Percentiles rank a stretch among this genome's conserved stretches.
These are phyloP conservation scores for Aspergillus brunneoviolaceus DNA, from an alignment of 2,329 filamentous ascomycete genomes.

Conservation along the genomic window DNA sequence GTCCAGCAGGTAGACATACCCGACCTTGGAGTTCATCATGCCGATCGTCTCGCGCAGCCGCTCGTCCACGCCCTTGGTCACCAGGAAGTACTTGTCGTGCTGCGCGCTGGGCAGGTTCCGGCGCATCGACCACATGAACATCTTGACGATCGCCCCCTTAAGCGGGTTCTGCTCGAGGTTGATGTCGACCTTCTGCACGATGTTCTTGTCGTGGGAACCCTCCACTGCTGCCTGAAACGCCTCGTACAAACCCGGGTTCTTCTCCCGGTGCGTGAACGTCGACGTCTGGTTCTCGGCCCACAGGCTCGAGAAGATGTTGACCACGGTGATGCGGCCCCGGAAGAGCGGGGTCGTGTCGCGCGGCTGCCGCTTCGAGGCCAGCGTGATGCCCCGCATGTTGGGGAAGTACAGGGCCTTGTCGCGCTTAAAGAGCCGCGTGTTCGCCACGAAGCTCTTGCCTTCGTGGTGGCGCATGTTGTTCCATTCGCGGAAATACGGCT, in stretches of 20 bases:
- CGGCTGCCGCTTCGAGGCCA: constrained; percentile 57
- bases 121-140: constrained; percentile 55
- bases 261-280: constrained; percentile 65
- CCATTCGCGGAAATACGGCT: constrained; percentile 97
- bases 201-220: constrained; percentile 30
- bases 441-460: constrained; percentile 89
- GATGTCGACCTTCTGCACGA: constrained; percentile 75
- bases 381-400: constrained; percentile 79
- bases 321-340: constrained; percentile 70
- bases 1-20: constrained; percentile 91
- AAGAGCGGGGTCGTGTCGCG: constrained; percentile 75
- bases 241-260: constrained; percentile 69
- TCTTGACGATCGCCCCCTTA: constrained; percentile 56
- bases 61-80: constrained; percentile 57
- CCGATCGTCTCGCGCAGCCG: constrained; percentile 60
- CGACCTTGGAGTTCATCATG: constrained; percentile 84
- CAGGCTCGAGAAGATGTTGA: constrained; percentile 75
- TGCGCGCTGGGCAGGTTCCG: constrained; percentile 49
- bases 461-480: constrained; percentile 76
- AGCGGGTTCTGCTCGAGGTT: constrained; percentile 83
- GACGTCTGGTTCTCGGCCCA: constrained; percentile 83
- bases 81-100: constrained; percentile 60
- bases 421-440: constrained; percentile 76
- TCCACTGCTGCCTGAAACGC: constrained; percentile 52
- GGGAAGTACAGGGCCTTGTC: constrained; percentile 89